Base-by-base conservation (phyloP, 176 grass and related monocot genomes). In the Raddia guianensis region DNA sequence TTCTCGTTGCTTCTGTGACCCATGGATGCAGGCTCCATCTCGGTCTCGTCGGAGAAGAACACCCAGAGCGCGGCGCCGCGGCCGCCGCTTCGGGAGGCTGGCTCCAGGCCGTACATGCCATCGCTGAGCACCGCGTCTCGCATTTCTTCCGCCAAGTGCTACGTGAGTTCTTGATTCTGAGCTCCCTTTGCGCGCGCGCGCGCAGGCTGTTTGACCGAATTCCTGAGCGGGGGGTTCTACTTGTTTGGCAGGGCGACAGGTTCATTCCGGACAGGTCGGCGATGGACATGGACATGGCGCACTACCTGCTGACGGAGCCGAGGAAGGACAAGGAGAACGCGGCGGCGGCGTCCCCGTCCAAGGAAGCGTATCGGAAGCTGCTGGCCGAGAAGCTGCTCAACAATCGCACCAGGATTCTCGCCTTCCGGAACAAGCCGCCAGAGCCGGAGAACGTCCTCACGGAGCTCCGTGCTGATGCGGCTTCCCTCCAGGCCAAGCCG, bases 231-330 rank as follows among this genome's bases (percentile, higher is more conserved):
- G 14, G 40, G 9, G 61, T 85, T 59, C 47, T 75, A 8, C 20
- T 68, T 80, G 79, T 44, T 66, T 86, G 13, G 46, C 81, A 93
- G 91, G 91, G 87, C 8, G 90, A 92, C 79, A 86, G 90, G 72
- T 92, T 92, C 65, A 92, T 88, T 8, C 69, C 90, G 0, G 70
- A 75, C 64, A 72, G 90, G 49, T 92, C 86, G 10, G 82, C 82
- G 13, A 89, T 92, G 86, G 90, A 92, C 69, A 86, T 92, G 74
- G 90, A 92, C 80, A 40, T 92, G 70, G 90, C 90, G 55, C 80
- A 86, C 49, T 88, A 92, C 69, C 79, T 92, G 49, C 83, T 92
- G 56, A 92, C 86, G 3, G 90, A 89, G 86, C 59, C 83, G 14
- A 92, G 68, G 86, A 92, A 86, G 80, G 86, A 45, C 21, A 91